Base-by-base conservation (phyloP, 495 filamentous ascomycete genomes). In the Talaromyces proteolyticus region DNA sequence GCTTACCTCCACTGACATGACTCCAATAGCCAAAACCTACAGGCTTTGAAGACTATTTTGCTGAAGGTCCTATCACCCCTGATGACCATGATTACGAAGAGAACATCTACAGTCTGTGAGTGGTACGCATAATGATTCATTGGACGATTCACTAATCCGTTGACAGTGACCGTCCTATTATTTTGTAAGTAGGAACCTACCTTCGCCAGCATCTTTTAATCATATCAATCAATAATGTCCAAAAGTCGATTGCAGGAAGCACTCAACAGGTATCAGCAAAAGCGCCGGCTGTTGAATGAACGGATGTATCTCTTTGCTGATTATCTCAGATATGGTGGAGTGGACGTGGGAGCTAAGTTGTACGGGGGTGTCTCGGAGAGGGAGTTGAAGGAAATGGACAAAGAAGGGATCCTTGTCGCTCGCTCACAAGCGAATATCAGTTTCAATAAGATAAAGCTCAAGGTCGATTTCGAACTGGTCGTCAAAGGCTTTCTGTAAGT, bases 241-340 rank as follows among this genome's bases (percentile, higher is more conserved):
- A 4, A 40, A 26, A 87, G 83, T 40, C 90, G 93, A 38, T 87
- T 97, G 16, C 85, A 97, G 61, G 82, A 81, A 51, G 93, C 88
- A 36, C 84, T 97, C 25, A 84, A 89, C 51, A 86, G 89, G 7
- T 99, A 83, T 71, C 74, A 83, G 51, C 72, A 75, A 38, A 84
- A 80, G 36, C 87, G 91, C 20, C 89, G 86, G 49, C 74, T 95
- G 47, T 79, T 89, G 48, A 60, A 67, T 10, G 63, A 74, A 3
- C 78, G 81, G 46, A 66, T 75, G 19, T 69, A 74, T 23, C 59
- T 93, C 20, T 94, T 99, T 70, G 72, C 78, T 50, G 85, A 85
- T 49, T 96, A 91, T 56, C 75, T 97, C 20, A 65, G 76, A 20
- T 87, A 89, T 25, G 93, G 93, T n/a, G 94, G 94, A 7, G 77